phyloP scores from a whole-genome alignment of 768 basidiomycete genomes.

The Agrocybe praecox region DNA sequence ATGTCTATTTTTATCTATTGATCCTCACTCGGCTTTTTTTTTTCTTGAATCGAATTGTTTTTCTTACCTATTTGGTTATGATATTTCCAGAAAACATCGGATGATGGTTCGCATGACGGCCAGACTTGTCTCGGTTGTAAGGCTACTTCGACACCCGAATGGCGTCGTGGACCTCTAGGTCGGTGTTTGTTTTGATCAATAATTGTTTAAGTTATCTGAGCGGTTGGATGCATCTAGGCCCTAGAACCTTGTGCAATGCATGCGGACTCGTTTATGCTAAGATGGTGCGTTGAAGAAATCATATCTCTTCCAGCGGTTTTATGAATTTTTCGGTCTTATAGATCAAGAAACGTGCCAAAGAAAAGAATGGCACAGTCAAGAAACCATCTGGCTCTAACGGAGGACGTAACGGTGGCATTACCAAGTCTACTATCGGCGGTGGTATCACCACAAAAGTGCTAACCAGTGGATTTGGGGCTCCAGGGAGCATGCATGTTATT shows the following conservation, averaged over 20 bases:
- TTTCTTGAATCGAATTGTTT: neutral
- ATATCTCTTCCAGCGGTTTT: neutral
- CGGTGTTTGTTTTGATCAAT: slow-evolving; percentile 13
- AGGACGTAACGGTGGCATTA: slow-evolving; percentile 2
- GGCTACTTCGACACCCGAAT: slow-evolving; percentile 87
- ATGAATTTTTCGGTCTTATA: neutral
- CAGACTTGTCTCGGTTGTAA: slow-evolving; percentile 82
- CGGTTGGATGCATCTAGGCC: slow-evolving; percentile 1
- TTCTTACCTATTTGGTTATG: neutral
- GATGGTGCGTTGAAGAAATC: slow-evolving; percentile 1
- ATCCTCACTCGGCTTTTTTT: neutral
- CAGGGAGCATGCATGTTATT: slow-evolving; percentile 6
- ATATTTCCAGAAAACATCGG: slow-evolving; percentile 33
- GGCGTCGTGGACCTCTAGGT: slow-evolving; percentile 85
- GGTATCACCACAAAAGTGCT: slow-evolving; percentile 9
- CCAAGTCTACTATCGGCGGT: neutral
- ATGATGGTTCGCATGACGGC: slow-evolving; percentile 52
- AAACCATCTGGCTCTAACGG: slow-evolving; percentile 2
- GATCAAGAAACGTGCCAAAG: slow-evolving; percentile 20
- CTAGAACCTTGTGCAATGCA: slow-evolving; percentile 12
- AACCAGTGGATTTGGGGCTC: slow-evolving; percentile 5
- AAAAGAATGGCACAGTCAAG: slow-evolving; percentile 3
- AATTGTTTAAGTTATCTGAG: neutral
- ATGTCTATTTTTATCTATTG: slow-evolving; percentile 4
- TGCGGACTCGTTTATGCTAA: slow-evolving; percentile 15